Conservation (phyloP, 2,329 filamentous ascomycete genomes). For the Alternaria sp. region DNA sequence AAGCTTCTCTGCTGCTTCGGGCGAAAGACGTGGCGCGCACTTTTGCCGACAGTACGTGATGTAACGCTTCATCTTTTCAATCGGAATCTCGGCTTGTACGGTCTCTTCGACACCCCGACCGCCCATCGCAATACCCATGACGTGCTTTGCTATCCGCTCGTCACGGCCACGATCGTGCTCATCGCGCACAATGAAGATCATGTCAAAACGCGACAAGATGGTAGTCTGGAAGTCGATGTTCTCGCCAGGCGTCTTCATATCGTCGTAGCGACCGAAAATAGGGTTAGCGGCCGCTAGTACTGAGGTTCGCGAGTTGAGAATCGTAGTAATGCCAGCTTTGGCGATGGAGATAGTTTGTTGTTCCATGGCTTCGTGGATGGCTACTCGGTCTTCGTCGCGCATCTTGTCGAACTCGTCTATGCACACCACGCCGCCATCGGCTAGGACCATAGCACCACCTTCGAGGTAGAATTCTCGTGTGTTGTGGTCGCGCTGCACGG, state of each 20-base stretch:
- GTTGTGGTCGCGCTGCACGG: conserved; percentile 89
- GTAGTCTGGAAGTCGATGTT: conserved; percentile 99
- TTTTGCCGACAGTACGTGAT: conserved; percentile 96
- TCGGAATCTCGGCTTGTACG: conserved; percentile 84
- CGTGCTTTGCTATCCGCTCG: conserved; percentile 92
- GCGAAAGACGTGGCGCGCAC: conserved; percentile 88
- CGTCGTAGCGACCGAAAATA: conserved; percentile 96
- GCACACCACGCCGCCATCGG: conserved; percentile 95
- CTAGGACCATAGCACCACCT: conserved; percentile 97
- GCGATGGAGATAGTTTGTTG: conserved; percentile 99
- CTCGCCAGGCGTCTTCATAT: conserved; percentile 95
- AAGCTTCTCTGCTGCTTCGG: conserved; percentile 92
- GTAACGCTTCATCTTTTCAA: conserved; percentile 97
- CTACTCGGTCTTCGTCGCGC: conserved; percentile 96
- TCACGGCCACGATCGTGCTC: conserved; percentile 90
- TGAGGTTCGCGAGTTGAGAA: conserved; percentile 93
- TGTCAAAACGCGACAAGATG: conserved; percentile 96
- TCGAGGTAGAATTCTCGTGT: conserved; percentile 98
- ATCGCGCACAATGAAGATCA: conserved; percentile 99
- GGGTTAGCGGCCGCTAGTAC: conserved; percentile 96
- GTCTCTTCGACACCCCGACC: conserved; percentile 83
- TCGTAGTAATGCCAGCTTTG: conserved; percentile 97
- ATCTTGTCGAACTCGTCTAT: conserved; percentile 99
- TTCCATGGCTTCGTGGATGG: conserved; percentile 99
- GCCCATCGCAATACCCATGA: conserved; percentile 97